phyloP scores from a whole-genome alignment of 2,329 filamentous ascomycete genomes.

The Claviceps purpurea region DNA sequence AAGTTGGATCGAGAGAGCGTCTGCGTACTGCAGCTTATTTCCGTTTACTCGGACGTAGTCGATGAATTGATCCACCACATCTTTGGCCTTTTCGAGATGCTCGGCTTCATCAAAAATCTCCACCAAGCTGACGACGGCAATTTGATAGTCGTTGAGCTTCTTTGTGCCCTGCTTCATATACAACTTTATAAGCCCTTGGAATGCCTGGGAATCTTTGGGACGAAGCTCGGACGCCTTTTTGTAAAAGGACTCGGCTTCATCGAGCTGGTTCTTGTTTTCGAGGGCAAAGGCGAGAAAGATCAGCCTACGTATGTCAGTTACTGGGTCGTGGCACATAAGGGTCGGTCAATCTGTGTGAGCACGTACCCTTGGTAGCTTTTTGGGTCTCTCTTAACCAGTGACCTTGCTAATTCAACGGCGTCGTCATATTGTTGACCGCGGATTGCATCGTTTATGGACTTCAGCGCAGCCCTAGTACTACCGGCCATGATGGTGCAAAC shows the following conservation, averaged over 20 bases:
- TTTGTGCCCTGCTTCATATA: conserved; percentile 64
- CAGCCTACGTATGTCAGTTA: conserved; percentile 28
- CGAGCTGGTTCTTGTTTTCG: conserved; percentile 59
- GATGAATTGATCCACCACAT: conserved; percentile 67
- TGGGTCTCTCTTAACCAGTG: conserved; percentile 57
- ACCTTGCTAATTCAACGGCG: conserved; percentile 54
- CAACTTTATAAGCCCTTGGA: conserved; percentile 77
- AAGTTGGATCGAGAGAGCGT: conserved; percentile 62
- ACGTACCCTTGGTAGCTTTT: conserved; percentile 71
- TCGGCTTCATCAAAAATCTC: conserved; percentile 57
- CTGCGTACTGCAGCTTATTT: conserved; percentile 58
- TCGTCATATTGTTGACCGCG: conserved; percentile 68
- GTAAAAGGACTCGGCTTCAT: conserved; percentile 68
- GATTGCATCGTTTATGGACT: conserved; percentile 66
- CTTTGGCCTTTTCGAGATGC: conserved; percentile 49
- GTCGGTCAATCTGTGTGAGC: too few relatives aligned
- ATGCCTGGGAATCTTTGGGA: conserved; percentile 66
- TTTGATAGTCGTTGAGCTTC: conserved; percentile 61
- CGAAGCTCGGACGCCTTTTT: conserved; percentile 57
- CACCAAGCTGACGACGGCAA: conserved; percentile 60
- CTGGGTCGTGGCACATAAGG: not conserved
- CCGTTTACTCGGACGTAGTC: conserved; percentile 61
- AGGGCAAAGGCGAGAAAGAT: conserved; percentile 80
- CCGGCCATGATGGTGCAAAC: conserved; percentile 28
- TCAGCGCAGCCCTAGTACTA: conserved; percentile 58